Base-by-base conservation (phyloP, 352 stramenopile species). In the Phytophthora meadii region DNA sequence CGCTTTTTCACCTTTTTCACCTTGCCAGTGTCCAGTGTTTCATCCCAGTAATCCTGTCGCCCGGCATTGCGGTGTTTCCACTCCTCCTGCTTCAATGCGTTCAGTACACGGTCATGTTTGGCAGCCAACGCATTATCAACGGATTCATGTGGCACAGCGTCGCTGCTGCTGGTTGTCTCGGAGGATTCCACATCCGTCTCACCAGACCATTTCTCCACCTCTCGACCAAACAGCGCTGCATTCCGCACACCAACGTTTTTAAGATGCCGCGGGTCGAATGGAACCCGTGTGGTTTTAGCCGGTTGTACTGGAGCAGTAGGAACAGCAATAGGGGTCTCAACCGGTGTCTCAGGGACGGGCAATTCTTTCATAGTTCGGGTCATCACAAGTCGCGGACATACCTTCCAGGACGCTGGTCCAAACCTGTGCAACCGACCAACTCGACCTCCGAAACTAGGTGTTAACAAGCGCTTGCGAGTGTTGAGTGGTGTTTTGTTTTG, bases 1-100 rank as follows among this genome's bases (percentile, higher is more conserved):
- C 84, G 81, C 65, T 92, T 92, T 72, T 92, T 92, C 50, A 93
- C 66, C 71, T 93, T 95, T 59, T 93, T 93, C 8, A 87, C 52
- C 51, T 95, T 90, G 36, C 87, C 87, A 8, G 55, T 50, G 57
- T 95, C 87, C 2, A 95, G 72, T 17, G 80, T 81, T 39, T 90
- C 83, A 55, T 95, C 79, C 87, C 87, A 95, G 30, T 80, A 84
- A 67, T 90, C 87, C 47, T 88, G 85, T 14, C 82, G 82, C 17
- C 76, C 76, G 5, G 76, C 75, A 30, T 88, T 88, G 39, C 86
- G 86, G 49, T 84, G 75, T 46, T 89, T 80, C 74, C 79, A 91
- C 54, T 93, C 80, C 54, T 93, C 83, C 34, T 84, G 76, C 65
- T 93, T 93, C 12, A 95, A 44, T 22, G 82, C 70, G n/a, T 83